Conservation (phyloP, 179 eudicot species). For the Spinacia oleracea region DNA sequence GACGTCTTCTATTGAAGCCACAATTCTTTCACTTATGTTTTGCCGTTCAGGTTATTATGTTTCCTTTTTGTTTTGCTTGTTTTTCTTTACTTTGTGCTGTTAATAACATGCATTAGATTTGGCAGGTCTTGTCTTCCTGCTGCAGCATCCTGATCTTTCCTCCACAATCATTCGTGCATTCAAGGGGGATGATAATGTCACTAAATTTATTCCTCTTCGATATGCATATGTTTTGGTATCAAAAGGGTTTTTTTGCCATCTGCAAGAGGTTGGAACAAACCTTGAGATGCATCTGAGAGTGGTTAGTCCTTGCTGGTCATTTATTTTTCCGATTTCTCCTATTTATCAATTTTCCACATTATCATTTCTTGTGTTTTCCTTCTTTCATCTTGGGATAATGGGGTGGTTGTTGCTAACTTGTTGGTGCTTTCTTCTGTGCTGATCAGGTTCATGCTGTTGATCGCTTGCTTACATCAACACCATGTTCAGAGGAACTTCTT, state of each 20-base stretch:
- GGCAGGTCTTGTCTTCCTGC: conserved; percentile 83
- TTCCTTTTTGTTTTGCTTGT: background rate
- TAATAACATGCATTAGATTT: conserved; percentile 30
- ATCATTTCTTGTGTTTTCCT: conserved; percentile 13
- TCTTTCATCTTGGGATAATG: background rate
- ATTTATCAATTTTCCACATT: conserved; percentile 2
- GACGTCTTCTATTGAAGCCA: conserved; percentile 65
- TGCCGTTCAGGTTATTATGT: conserved; percentile 79
- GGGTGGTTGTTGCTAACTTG: conserved; percentile 1
- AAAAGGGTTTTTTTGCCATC: conserved; percentile 74
- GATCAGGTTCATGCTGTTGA: conserved; percentile 76
- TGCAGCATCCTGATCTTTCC: conserved; percentile 82
- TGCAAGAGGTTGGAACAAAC: conserved; percentile 68
- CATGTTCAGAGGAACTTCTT: conserved; percentile 72
- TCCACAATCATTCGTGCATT: conserved; percentile 66
- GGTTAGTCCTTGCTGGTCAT: conserved; percentile 46
- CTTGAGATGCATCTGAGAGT: conserved; percentile 86
- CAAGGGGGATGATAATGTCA: conserved; percentile 52
- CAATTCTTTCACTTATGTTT: conserved; percentile 71
- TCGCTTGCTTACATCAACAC: conserved; percentile 58
- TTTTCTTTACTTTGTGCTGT: conserved; percentile 11
- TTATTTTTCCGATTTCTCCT: background rate
- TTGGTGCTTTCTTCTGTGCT: conserved; percentile 13
- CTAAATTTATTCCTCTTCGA: conserved; percentile 68
- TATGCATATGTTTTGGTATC: conserved; percentile 74